phyloP scores from a whole-genome alignment of 2,329 filamentous ascomycete species.

The Pseudocercospora fijiensis region DNA sequence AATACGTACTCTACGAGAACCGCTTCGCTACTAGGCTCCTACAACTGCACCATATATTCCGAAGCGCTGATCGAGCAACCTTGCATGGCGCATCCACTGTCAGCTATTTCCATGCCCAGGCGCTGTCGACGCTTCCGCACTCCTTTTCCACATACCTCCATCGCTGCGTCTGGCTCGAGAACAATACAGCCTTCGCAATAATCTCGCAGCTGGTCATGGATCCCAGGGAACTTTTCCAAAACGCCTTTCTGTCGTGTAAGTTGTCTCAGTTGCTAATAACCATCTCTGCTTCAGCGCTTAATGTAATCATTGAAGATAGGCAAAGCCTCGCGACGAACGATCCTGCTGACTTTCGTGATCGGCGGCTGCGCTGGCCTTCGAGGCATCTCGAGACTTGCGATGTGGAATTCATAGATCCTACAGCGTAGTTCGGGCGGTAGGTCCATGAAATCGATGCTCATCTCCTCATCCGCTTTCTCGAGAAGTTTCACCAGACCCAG shows the following conservation, averaged over 20 bases:
- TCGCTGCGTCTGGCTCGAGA: not conserved
- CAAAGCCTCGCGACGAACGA: not conserved
- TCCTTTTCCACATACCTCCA: not conserved
- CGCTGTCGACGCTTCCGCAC: no score
- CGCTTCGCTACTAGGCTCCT: no score
- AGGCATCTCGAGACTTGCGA: not conserved
- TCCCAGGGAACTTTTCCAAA: not conserved
- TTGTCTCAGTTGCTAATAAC: not conserved
- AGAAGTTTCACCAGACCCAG: not conserved
- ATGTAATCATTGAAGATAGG: not conserved
- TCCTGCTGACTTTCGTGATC: not conserved
- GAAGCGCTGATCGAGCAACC: no score
- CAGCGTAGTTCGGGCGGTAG: not conserved
- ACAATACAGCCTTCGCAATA: not conserved
- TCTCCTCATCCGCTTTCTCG: not conserved
- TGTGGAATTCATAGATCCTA: not conserved
- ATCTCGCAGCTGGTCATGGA: not conserved
- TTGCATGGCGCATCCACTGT: no score
- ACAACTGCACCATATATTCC: no score
- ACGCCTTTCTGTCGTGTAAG: not conserved
- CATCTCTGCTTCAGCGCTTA: not conserved
- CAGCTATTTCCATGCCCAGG: no score
- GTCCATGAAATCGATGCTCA: not conserved
- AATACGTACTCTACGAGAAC: no score
- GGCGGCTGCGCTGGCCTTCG: not conserved